Conservation (phyloP, 2,329 filamentous ascomycete genomes). For the Colletotrichum sp. region DNA sequence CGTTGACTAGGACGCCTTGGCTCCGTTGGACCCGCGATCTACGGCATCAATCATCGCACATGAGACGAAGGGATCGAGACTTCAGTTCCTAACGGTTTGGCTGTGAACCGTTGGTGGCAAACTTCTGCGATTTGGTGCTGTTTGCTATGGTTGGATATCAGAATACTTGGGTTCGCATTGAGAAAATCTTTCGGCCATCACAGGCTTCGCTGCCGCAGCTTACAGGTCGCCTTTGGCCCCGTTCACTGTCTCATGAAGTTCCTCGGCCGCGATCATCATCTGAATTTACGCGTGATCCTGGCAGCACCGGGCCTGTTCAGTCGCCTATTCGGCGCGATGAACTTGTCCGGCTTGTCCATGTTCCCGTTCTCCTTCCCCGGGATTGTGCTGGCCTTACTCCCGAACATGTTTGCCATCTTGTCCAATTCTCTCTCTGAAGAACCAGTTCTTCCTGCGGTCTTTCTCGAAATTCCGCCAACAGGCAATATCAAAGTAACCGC, state of each 20-base stretch:
- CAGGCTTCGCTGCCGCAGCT: background rate
- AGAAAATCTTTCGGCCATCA: background rate
- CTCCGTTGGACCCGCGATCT: background rate
- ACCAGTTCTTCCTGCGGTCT: background rate
- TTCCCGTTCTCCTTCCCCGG: background rate
- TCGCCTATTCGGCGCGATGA: background rate
- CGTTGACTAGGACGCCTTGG: background rate
- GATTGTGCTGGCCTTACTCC: background rate
- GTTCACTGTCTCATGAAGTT: accelerated
- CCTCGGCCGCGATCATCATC: background rate
- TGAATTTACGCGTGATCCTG: background rate
- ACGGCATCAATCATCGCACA: background rate
- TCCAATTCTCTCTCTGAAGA: background rate
- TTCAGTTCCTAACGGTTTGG: background rate
- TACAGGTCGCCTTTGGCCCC: accelerated
- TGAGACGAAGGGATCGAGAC: background rate
- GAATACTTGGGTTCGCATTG: background rate
- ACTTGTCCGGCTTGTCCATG: background rate
- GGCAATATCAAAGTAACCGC: background rate
- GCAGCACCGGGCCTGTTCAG: background rate
- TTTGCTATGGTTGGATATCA: background rate
- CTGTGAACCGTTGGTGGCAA: background rate
- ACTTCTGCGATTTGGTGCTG: background rate
- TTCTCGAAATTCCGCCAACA: background rate
- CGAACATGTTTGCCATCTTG: background rate